A percentile compares a stretch with the other conserved stretches of the same genome.
phyloP scores from a whole-genome alignment of 306 rosid genomes.

The Vigna nakashimae region DNA sequence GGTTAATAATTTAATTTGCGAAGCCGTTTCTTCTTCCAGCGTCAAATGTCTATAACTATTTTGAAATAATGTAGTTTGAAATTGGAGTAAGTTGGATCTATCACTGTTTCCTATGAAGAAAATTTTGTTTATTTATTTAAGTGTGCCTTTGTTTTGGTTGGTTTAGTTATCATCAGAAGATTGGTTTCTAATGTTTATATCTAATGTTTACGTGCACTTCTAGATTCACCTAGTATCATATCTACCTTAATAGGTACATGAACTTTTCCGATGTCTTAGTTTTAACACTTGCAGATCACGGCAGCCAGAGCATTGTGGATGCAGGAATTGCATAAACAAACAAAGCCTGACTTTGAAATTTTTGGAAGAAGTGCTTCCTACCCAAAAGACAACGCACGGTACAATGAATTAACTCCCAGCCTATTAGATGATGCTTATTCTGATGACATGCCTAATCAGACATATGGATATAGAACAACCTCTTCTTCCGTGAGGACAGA shows the following conservation, averaged over 20 bases:
- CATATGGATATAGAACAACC: conserved; percentile 51
- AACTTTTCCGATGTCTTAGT: conserved; percentile 32
- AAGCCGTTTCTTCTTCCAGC: conserved; percentile 14
- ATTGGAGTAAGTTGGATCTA: not conserved
- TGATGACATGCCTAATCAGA: conserved; percentile 50
- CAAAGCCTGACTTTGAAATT: conserved; percentile 59
- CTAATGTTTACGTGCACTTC: conserved; percentile 2
- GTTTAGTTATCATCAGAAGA: conserved; percentile 27
- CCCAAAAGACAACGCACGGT: conserved; percentile 52
- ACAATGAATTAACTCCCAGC: conserved; percentile 54
- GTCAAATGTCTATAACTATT: conserved; percentile 9
- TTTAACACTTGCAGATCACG: conserved; percentile 66
- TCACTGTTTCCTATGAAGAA: conserved; percentile 18
- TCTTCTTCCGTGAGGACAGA: conserved; percentile 50
- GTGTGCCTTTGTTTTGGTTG: conserved; percentile 8
- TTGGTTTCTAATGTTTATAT: conserved; percentile 7
- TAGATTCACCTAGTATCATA: conserved; percentile 18
- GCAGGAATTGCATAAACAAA: conserved; percentile 87
- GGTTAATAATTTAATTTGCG: conserved; percentile 6
- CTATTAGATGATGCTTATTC: conserved; percentile 55
- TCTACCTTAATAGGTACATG: conserved; percentile 25
- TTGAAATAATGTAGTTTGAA: not conserved
- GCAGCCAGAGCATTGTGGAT: conserved; percentile 92
- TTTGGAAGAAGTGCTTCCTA: conserved; percentile 56
- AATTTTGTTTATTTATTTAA: conserved; percentile 13